Conservation (phyloP, 2,329 filamentous ascomycete species). For the Epichloe amarillans region DNA sequence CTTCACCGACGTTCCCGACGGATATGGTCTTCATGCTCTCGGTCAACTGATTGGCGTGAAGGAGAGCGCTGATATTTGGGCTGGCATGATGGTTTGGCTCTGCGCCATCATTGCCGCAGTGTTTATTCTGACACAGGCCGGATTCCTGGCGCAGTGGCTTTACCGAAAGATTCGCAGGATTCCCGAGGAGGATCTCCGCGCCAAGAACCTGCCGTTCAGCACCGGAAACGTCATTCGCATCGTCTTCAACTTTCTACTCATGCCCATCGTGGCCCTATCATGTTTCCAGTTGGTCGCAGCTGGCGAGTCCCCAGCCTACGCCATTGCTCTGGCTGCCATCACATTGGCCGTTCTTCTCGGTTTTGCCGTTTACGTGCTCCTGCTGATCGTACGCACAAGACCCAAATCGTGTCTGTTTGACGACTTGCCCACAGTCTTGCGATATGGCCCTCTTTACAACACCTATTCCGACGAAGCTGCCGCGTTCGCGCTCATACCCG, state of each 20-base stretch:
- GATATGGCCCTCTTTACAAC: conserved; percentile 92
- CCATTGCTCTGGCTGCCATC: conserved; percentile 61
- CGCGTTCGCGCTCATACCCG: conserved; percentile 76
- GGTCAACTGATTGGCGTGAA: conserved; percentile 75
- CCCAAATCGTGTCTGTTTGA: conserved; percentile 85
- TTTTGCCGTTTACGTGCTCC: conserved; percentile 67
- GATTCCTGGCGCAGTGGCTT: conserved; percentile 65
- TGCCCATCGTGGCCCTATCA: conserved; percentile 76
- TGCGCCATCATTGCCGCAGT: conserved; percentile 59
- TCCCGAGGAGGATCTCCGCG: conserved; percentile 72
- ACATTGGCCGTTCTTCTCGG: conserved; percentile 60
- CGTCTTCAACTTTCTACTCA: conserved; percentile 81
- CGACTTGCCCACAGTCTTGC: conserved; percentile 74
- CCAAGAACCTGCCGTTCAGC: conserved; percentile 85
- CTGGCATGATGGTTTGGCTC: conserved; percentile 86
- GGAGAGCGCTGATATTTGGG: conserved; percentile 70
- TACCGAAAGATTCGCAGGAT: conserved; percentile 58
- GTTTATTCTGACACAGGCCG: conserved; percentile 58
- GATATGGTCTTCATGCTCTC: conserved; percentile 69
- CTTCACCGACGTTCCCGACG: conserved; percentile 61
- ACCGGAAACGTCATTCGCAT: conserved; percentile 69
- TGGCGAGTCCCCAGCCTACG: conserved; percentile 49
- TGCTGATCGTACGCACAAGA: conserved; percentile 65
- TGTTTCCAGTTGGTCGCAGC: conserved; percentile 84
- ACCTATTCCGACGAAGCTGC: conserved; percentile 92